Evolutionary conservation across 148 eudicot genomes (phyloP), one percentile per base, ranked within the genome.

Genomic region (Linanthus parryae): DNA sequence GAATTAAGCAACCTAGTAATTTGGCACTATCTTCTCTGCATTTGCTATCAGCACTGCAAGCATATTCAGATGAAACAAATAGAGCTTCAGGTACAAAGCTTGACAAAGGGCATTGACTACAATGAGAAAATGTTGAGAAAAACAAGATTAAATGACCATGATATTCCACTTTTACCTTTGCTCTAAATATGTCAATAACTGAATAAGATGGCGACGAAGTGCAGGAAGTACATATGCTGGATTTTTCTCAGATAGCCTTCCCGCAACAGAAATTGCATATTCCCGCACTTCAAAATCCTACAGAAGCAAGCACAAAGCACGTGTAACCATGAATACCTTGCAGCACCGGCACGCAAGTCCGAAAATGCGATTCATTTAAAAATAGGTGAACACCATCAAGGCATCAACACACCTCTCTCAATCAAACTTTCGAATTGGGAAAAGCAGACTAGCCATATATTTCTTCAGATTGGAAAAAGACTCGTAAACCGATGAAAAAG

Each of bases 181-280:
- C 58, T 78, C 80, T 56, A 92, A 63, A 76, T 92, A 84, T 33
- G 81, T 92, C 64, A 92, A 70, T 56, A 92, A 54, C 55, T 87
- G 96, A 65, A 87, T 92, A 48, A 92, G 94, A 76, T 84, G 88
- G 67, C 95, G 90, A 44, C 98, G 96, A 42, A 92, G 94, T 59
- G 98, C 98, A 19, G 98, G 98, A 53, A 87, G 94, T 69, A 92
- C 96, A 77, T 92, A 84, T 61, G 98, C 98, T 58, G 98, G 98
- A 84, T 92, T 92, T 69, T 87, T 92, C 71, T 81, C 98, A 59
- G 98, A 82, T 55, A 92, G 66, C 42, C 98, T 82, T 37, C 96
- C 98, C 36, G 94, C 87, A 52, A 92, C 77, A 33, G 96, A 77
- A 28, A 92, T 92, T 38, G 99, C 84, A 71, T 64, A 77, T 58